Evolutionary conservation across 2,329 filamentous ascomycete genomes (phyloP).

Genomic region (Ciborinia camelliae): DNA sequence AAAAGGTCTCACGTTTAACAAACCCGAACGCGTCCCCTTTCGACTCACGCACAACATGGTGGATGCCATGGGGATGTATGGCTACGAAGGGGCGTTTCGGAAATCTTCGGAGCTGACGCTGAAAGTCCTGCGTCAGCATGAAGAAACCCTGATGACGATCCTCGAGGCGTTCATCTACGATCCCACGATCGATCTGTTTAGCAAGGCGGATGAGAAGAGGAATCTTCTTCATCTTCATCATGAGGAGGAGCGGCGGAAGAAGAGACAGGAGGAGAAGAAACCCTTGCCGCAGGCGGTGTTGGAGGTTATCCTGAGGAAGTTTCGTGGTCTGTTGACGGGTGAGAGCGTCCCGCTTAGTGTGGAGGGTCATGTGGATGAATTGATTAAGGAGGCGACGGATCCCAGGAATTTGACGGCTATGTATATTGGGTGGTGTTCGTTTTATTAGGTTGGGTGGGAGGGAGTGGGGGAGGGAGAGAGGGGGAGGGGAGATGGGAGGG

Average conservation of each 20-base stretch:
- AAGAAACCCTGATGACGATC: constrained; percentile 96
- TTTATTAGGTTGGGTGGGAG: constrained; percentile 45
- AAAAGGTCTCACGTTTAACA: constrained; percentile 92
- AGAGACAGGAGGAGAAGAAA: constrained; percentile 42
- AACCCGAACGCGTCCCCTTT: constrained; percentile 93
- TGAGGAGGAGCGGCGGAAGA: too few species aligned
- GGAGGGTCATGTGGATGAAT: constrained; percentile 93
- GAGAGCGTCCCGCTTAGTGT: constrained; percentile 92
- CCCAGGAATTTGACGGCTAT: constrained; percentile 78
- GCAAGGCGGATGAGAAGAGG: constrained; percentile 61
- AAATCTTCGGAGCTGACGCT: constrained; percentile 88
- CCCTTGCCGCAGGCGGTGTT: constrained; percentile 76
- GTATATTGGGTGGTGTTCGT: constrained; percentile 94
- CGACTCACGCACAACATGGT: constrained; percentile 98
- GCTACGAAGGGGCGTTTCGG: constrained; percentile 89
- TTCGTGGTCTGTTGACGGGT: constrained; percentile 76
- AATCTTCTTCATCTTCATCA: too few species aligned
- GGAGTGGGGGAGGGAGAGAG: background rate
- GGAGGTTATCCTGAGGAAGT: constrained; percentile 82
- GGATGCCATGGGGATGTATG: constrained; percentile 92
- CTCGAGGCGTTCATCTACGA: constrained; percentile 97
- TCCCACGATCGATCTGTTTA: constrained; percentile 86
- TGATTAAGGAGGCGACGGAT: constrained; percentile 84
- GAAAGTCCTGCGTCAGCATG: constrained; percentile 77
- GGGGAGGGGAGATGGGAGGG: too few species aligned